Base-by-base conservation (phyloP, 257 asterid species). In the Ballota nigra region DNA sequence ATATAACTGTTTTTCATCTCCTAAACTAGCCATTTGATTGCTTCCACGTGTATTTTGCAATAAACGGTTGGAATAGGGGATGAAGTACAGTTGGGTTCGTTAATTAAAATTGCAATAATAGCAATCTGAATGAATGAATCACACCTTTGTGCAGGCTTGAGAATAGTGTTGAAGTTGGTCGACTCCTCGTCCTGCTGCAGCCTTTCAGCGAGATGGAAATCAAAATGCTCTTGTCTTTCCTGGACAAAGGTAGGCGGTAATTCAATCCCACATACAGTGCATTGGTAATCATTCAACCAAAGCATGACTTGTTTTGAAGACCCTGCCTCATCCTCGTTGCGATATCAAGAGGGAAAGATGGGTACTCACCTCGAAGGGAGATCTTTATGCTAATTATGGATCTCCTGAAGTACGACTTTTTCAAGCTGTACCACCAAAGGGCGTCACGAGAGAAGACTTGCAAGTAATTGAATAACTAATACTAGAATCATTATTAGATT, bases 221-320 rank as follows among this genome's bases (percentile, higher is more conserved):
- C 98, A 23, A 81, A 88, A 85, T 95, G 99, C 78, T 92, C 97
- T 77, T 71, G 98, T 75, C 99, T 83, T 80, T 95, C 99, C 63
- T 86, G 93, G 16, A 72, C 63, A 70, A 91, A 91, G 80, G 85
- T 81, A 29, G 95, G 80, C n/a, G 99, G 98, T 77, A 95, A 63
- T 77, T 92, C 95, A 5, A 79, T 68, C 65, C 98, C 96, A 63
- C 99, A 95, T 13, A 88, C 51, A 0, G 99, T 88, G 86, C 99
- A 95, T 61, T 83, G 86, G 79, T 92, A 91, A 38, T 78, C 92
- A 18, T 89, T 84, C 80, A 87, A 74, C 99, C 97, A 94, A 76
- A 58, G 43, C 19, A 85, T 53, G 51, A 87, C 51, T 59, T 74
- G 79, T 67, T 71, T 65, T 12, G 80, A 77, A 57, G 80, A 68